Conservation (phyloP, 2,329 filamentous ascomycete genomes). For the Hymenotorrendiella dingleyae region DNA sequence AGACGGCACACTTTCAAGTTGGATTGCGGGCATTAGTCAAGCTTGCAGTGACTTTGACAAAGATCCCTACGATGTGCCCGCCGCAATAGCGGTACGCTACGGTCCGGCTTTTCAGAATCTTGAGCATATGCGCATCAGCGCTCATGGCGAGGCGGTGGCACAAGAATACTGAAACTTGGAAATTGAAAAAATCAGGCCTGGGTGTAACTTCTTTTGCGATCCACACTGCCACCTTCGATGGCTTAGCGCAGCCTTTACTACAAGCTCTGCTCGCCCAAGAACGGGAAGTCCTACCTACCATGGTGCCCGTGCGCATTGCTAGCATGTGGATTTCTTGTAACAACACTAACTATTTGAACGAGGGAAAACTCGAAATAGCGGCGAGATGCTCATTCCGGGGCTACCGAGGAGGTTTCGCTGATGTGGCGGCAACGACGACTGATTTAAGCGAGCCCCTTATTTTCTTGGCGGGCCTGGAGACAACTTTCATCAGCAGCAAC, state of each 20-base stretch:
- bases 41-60: no score
- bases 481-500: background rate
- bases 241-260: conserved; percentile 31
- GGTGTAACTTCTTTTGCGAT: conserved; percentile 32
- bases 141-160: background rate
- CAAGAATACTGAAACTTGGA: background rate
- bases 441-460: background rate
- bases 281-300: background rate
- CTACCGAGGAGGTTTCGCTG: background rate
- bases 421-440: background rate
- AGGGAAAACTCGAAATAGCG: background rate
- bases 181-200: no score
- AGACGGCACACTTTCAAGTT: no score
- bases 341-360: background rate
- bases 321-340: conserved; percentile 1
- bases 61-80: background rate
- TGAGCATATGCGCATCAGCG: background rate
- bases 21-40: no score
- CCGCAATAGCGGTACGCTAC: conserved; percentile 25
- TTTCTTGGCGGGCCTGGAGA: background rate
- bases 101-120: conserved; percentile 9
- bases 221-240: conserved; percentile 40
- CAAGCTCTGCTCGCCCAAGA: background rate
- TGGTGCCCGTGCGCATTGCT: background rate
- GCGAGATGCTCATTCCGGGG: background rate